phyloP scores from a whole-genome alignment of 495 filamentous ascomycete species.

The Aspergillus affinis region DNA sequence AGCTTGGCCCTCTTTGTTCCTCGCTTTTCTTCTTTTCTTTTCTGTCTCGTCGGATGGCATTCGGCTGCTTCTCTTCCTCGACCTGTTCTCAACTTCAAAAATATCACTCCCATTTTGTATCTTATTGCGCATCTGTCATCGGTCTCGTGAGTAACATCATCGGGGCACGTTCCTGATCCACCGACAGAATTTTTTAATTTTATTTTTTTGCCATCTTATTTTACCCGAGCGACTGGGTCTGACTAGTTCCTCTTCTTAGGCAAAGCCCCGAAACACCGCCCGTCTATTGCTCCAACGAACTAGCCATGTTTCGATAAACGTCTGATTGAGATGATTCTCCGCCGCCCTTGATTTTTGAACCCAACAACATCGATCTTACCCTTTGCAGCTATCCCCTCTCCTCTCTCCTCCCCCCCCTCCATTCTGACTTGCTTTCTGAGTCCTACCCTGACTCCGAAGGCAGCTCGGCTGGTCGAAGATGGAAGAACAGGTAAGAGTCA shows the following conservation, averaged over 20 bases:
- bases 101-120: too few relatives aligned
- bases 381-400: constrained; percentile 7
- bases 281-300: constrained; percentile 8
- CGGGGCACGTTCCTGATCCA: background rate
- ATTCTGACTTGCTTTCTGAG: constrained; percentile 25
- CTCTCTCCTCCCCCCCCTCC: constrained; percentile 18
- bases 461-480: constrained; percentile 49
- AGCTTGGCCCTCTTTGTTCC: too few relatives aligned
- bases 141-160: constrained; percentile 2
- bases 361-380: constrained; percentile 6
- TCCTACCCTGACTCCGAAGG: constrained; percentile 30
- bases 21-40: background rate
- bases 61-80: too few relatives aligned
- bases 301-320: constrained; percentile 22
- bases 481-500: constrained; percentile 49
- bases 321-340: constrained; percentile 22
- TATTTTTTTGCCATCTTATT: background rate
- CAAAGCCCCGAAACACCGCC: constrained; percentile 6
- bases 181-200: constrained; percentile 2
- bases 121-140: background rate
- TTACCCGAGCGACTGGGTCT: constrained; percentile 19
- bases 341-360: constrained; percentile 21
- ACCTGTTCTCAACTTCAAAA: too few relatives aligned
- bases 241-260: background rate
- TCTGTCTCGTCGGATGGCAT: too few relatives aligned